phyloP scores from a whole-genome alignment of 176 grass and related monocot genomes.

The Dendrocalamus sinicus region DNA sequence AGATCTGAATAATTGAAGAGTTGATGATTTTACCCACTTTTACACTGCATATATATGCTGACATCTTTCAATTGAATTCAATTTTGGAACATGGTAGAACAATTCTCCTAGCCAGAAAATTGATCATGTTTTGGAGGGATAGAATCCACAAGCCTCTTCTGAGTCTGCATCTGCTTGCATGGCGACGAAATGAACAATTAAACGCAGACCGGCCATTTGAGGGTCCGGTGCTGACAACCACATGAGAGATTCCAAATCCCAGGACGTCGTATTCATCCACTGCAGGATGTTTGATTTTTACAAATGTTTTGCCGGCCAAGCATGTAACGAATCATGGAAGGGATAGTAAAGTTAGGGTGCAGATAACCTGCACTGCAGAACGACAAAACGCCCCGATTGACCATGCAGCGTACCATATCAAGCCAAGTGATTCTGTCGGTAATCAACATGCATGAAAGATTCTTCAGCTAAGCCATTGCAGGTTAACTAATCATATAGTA shows the following conservation, averaged over 20 bases:
- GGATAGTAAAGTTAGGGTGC: slow-evolving; percentile 20
- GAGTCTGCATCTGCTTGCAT: slow-evolving; percentile 12
- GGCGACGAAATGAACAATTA: slow-evolving; percentile 35
- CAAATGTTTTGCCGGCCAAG: not conserved
- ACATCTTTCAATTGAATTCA: not conserved
- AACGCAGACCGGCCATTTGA: not conserved
- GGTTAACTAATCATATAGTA: slow-evolving; percentile 26
- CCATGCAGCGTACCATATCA: slow-evolving; percentile 19
- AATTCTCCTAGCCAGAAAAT: not conserved
- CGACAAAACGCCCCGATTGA: slow-evolving; percentile 11
- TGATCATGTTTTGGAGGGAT: not conserved
- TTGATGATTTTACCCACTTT: not conserved
- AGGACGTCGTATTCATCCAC: slow-evolving; percentile 23
- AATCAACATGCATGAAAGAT: slow-evolving; percentile 36
- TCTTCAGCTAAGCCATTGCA: slow-evolving; percentile 25
- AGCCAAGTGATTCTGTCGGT: slow-evolving; percentile 38
- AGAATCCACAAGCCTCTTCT: not conserved
- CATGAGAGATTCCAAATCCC: slow-evolving; percentile 16
- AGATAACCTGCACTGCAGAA: not conserved
- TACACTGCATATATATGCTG: not conserved
- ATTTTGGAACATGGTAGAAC: not conserved
- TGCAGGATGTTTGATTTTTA: not conserved
- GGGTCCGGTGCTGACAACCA: not conserved
- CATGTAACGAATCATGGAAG: not conserved
- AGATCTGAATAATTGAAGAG: not conserved